These are phyloP conservation scores for Amanita inopinata DNA, from an alignment of 768 basidiomycete genomes.

Conservation along the genomic window DNA sequence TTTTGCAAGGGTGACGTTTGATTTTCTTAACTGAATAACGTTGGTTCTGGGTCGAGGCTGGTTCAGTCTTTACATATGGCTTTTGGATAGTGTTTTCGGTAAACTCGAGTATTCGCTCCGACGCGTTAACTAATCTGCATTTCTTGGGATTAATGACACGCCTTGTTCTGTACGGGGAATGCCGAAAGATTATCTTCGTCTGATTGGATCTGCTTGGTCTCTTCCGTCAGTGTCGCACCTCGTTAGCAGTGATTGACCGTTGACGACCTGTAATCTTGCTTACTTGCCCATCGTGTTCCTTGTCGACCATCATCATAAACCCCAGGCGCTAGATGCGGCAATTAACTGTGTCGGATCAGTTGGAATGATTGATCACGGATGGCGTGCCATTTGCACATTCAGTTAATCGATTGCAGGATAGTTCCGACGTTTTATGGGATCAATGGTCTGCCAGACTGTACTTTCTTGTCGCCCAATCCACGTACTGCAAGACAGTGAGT, in stretches of 20 bases:
- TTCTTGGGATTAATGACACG: neutral
- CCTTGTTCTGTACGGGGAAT: neutral
- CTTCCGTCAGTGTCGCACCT: conserved; percentile 18
- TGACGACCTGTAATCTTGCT: neutral
- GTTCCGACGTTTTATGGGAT: neutral
- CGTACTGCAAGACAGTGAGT: conserved; percentile 1
- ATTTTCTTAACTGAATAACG: conserved; percentile 30
- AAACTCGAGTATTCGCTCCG: neutral
- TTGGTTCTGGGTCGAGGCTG: neutral
- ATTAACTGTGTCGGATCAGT: conserved; percentile 4
- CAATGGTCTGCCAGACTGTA: conserved; percentile 2
- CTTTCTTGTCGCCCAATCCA: too few relatives aligned
- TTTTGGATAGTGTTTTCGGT: too few relatives aligned
- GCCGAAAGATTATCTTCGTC: neutral
- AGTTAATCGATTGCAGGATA: neutral
- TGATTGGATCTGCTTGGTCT: conserved; percentile 2
- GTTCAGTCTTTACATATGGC: neutral
- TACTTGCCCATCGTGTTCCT: neutral
- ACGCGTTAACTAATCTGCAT: conserved; percentile 1
- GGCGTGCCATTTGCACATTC: conserved; percentile 4
- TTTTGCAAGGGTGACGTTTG: conserved; percentile 36
- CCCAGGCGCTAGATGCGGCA: conserved; percentile 2
- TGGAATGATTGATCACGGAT: neutral
- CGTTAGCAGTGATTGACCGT: conserved; percentile 16
- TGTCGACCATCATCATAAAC: conserved; percentile 11